A percentile compares a stretch with the other conserved stretches of the same genome.
Evolutionary conservation across 441 rosid genomes (phyloP).

Genomic region (Hura crepitans): DNA sequence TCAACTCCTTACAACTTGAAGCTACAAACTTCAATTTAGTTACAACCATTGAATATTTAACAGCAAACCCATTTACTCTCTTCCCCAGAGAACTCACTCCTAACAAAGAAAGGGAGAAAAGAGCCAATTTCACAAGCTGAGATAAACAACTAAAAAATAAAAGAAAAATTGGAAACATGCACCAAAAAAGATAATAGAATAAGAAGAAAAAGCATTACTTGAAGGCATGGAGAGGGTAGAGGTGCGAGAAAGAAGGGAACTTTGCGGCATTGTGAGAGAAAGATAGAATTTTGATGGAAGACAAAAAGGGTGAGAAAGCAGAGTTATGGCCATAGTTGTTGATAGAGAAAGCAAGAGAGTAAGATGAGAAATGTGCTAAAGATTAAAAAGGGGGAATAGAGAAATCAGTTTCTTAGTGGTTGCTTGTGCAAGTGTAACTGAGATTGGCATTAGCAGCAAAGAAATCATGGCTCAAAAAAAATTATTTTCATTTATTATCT

Average conservation of each 20-base stretch:
- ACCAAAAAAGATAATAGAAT: background rate
- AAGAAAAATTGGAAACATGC: too few species aligned
- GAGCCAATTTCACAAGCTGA: background rate
- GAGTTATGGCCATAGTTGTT: constrained; percentile 19
- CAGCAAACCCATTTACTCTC: constrained; percentile 33
- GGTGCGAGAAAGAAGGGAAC: constrained; percentile 15
- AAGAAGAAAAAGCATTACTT: constrained; percentile 26
- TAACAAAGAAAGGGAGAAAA: background rate
- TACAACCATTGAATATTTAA: constrained; percentile 38
- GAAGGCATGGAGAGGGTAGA: constrained; percentile 25
- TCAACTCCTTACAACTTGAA: constrained; percentile 24
- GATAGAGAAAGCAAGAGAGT: background rate
- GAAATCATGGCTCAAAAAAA: too few species aligned
- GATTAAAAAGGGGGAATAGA: too few species aligned
- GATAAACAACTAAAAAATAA: background rate
- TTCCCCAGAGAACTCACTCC: constrained; percentile 36
- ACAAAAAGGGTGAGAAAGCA: constrained; percentile 25
- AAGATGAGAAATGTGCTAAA: too few species aligned
- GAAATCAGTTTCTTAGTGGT: too few species aligned
- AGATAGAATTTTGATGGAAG: constrained; percentile 28
- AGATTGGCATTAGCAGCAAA: too few species aligned
- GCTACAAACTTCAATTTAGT: constrained; percentile 29
- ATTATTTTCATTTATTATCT: too few species aligned
- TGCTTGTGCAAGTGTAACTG: too few species aligned
- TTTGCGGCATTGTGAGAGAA: constrained; percentile 21